Evolutionary conservation across 768 basidiomycete species (phyloP).

Genomic region (Suillus americanus): DNA sequence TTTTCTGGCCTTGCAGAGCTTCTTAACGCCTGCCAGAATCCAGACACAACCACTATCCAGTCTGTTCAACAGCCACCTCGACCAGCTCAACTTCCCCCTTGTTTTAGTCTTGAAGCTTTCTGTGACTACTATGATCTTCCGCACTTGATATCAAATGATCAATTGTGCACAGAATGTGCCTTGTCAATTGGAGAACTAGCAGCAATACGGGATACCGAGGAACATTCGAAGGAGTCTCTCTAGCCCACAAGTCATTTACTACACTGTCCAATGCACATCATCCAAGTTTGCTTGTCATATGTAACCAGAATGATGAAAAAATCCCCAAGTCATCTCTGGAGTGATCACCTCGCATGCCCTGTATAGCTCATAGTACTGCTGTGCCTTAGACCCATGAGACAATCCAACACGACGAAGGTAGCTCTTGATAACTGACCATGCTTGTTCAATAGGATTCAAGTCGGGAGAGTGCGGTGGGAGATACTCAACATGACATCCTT

Average conservation of each 20-base stretch:
- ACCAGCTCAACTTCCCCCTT: too few relatives aligned
- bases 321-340: conserved; percentile 11
- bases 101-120: too few relatives aligned
- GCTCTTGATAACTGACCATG: conserved; percentile 24
- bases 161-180: too few relatives aligned
- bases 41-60: too few relatives aligned
- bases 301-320: conserved; percentile 19
- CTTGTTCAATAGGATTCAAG: conserved; percentile 31
- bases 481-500: conserved; percentile 21
- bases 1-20: too few relatives aligned
- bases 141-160: too few relatives aligned
- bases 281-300: not conserved
- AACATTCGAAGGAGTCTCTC: not conserved
- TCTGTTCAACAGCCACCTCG: too few relatives aligned
- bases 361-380: conserved; percentile 11
- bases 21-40: too few relatives aligned
- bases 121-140: too few relatives aligned
- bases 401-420: conserved; percentile 9
- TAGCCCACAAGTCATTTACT: not conserved
- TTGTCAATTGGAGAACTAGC: too few relatives aligned
- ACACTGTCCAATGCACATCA: not conserved
- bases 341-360: conserved; percentile 9
- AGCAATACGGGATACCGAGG: too few relatives aligned
- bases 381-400: not conserved
- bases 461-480: conserved; percentile 34